Conservation (phyloP, 1,139 yeast species). For the Candida glucosophila region DNA sequence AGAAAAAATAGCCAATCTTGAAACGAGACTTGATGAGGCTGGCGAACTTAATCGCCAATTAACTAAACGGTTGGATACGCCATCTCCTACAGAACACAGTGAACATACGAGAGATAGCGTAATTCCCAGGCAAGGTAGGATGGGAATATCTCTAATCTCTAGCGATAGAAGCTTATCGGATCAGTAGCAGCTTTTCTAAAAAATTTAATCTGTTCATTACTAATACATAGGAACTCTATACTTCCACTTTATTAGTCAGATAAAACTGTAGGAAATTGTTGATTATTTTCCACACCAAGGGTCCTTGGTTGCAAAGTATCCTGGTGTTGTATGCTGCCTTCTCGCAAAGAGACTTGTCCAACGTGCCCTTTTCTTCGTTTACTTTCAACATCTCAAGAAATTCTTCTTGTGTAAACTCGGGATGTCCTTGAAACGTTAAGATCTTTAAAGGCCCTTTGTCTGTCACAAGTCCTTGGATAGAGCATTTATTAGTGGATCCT, state of each 20-base stretch:
- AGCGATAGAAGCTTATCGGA: no score
- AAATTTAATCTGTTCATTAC: no score
- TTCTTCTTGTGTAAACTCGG: constrained; percentile 53
- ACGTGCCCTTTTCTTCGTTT: constrained; percentile 8
- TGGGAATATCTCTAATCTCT: no score
- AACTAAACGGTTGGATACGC: constrained; percentile 21
- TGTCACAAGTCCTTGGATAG: constrained; percentile 53
- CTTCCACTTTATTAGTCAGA: no score
- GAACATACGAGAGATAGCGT: no score
- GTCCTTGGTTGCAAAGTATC: constrained; percentile 27
- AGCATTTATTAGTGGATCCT: constrained; percentile 48
- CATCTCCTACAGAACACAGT: no score
- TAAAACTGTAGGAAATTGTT: constrained; percentile 21
- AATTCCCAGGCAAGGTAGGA: no score
- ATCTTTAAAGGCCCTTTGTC: constrained; percentile 32
- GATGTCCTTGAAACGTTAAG: constrained; percentile 82
- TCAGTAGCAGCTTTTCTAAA: no score
- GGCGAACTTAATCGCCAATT: constrained; percentile 27
- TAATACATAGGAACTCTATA: no score
- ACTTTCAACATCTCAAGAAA: constrained; percentile 19
- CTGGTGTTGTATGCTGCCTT: constrained; percentile 20
- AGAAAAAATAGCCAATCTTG: constrained; percentile 36
- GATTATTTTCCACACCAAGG: constrained; percentile 23
- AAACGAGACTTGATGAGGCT: constrained; percentile 28
- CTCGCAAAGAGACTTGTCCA: constrained; percentile 16